Evolutionary conservation across 257 asterid species (phyloP), one percentile per base, ranked within the genome.

Genomic region (Forsythia viridissima): DNA sequence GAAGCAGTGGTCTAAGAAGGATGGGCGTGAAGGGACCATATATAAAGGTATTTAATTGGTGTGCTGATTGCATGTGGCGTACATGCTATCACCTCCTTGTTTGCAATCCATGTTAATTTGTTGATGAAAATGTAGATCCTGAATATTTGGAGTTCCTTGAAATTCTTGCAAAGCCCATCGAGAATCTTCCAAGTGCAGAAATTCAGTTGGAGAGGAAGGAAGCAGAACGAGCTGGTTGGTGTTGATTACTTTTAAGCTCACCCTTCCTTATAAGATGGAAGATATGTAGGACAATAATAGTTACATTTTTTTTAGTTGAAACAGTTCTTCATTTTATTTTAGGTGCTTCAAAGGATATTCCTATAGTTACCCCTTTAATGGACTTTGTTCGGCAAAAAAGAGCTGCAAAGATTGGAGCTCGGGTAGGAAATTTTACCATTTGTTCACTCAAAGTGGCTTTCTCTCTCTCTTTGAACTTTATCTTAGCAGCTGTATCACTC

Each of bases 151-250:
- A 96, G 97, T 96, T 96, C 91, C 97, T 96, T 89, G 97, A 93
- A 87, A 82, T 86, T 87, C 82, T 96, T 75, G 88, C 97, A 51
- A 96, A 92, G 89, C 99, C 99, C 10, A 86, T 92, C 57, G 97
- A 93, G 93, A 89, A 91, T 89, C 99, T 96, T 78, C 99, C 99
- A 6, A 96, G 99, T 86, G 99, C 99, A 81, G 99, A 96, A 90
- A 91, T 93, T 83, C 99, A 96, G 73, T 86, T 96, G 92, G 99
- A 96, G 85, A 90, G 98, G 73, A 93, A 84, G 89, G 99, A 96
- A 91, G 99, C 99, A 78, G 98, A 92, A 80, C 94, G 97, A 77
- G 95, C 96, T 76, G 98, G 99, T 96, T 43, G 79, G 93, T 82
- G 80, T 77, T 80, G 73, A 75, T 36, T 73, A 40, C 40, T 74